Conservation (phyloP, 805 yeast genomes). For the Yarrowia bubula region DNA sequence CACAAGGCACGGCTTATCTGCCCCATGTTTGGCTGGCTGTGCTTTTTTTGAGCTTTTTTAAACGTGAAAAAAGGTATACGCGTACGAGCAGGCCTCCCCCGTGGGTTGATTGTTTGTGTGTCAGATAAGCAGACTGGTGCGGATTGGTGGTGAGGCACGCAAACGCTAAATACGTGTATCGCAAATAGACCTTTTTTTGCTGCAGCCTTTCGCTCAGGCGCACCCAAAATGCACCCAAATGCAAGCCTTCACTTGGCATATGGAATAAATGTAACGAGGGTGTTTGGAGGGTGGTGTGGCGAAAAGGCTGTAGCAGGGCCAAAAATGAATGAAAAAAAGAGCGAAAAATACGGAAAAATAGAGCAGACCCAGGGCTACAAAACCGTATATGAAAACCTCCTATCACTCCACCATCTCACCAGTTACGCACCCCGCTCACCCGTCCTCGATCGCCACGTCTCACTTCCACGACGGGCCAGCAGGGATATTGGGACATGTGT, state of each 20-base stretch:
- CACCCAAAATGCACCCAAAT: slow-evolving; percentile 14
- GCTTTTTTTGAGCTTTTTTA: not conserved
- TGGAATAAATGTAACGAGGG: slow-evolving; percentile 11
- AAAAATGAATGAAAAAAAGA: not conserved
- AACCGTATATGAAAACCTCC: no score
- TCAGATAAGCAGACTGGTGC: not conserved
- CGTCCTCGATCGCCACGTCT: not conserved
- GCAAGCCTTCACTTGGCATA: slow-evolving; percentile 18
- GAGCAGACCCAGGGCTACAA: not conserved
- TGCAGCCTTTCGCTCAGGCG: not conserved
- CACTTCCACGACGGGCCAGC: not conserved
- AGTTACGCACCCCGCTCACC: slow-evolving; percentile 1
- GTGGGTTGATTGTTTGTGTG: not conserved
- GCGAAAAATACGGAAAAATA: not conserved
- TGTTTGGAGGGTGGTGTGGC: not conserved
- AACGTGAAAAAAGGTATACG: not conserved
- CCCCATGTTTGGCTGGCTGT: not conserved
- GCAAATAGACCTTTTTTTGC: not conserved
- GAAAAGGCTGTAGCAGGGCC: not conserved
- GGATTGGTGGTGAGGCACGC: not conserved
- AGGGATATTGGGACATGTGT: not conserved
- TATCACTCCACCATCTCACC: no score
- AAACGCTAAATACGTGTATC: slow-evolving; percentile 3
- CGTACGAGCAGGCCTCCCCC: not conserved
- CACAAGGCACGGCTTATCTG: not conserved